These are phyloP conservation scores for Cephalotrichum gorgonifer DNA, from an alignment of 2,329 filamentous ascomycete species.

Conservation along the genomic window DNA sequence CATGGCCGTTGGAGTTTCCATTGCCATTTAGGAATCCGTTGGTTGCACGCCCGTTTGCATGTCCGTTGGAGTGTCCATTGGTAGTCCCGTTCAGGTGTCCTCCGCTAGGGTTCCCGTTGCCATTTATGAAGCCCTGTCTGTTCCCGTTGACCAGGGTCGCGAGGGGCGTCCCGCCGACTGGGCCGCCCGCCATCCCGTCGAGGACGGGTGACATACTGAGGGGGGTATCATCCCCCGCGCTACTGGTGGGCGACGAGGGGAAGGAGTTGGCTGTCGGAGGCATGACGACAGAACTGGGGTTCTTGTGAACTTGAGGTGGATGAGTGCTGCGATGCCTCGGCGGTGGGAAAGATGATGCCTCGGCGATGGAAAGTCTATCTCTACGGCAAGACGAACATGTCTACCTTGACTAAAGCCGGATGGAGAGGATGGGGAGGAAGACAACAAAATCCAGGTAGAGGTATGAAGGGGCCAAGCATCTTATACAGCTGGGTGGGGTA, in stretches of 20 bases:
- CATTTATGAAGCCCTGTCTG: background rate
- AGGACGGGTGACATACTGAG: background rate
- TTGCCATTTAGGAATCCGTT: background rate
- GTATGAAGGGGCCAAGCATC: background rate
- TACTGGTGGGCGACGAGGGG: background rate
- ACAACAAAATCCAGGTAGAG: background rate
- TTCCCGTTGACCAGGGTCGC: background rate
- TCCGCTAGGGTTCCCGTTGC: background rate
- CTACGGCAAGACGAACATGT: background rate
- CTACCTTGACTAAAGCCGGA: background rate
- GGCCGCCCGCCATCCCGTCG: background rate
- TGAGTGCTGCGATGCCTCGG: too few species aligned
- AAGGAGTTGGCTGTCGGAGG: constrained; percentile 1
- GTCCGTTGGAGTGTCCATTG: constrained; percentile 4
- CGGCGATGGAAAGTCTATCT: too few species aligned
- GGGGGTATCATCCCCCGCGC: background rate
- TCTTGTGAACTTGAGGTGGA: background rate
- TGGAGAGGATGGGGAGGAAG: background rate
- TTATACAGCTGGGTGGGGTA: background rate
- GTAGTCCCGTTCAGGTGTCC: background rate
- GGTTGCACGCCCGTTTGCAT: background rate
- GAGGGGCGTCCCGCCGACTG: constrained; percentile 1
- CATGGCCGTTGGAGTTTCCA: constrained; percentile 1
- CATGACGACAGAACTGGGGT: background rate
- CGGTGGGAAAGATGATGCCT: too few species aligned